Conservation (phyloP, 2,329 filamentous ascomycete species). For the Penicillium sp. region DNA sequence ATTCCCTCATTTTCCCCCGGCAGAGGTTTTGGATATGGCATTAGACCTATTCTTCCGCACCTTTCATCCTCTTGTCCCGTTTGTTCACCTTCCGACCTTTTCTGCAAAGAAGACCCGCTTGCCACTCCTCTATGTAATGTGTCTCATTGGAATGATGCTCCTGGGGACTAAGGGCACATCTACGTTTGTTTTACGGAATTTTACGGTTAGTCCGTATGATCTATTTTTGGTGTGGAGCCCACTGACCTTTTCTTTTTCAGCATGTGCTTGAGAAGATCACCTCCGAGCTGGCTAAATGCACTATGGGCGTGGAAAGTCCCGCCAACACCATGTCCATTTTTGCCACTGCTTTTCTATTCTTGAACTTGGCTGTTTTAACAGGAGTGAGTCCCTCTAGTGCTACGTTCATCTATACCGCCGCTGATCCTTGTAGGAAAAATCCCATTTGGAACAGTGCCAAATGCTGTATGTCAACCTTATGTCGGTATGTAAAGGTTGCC, state of each 20-base stretch:
- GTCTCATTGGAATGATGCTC: conserved; percentile 53
- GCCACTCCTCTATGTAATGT: conserved; percentile 53
- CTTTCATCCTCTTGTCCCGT: conserved; percentile 54
- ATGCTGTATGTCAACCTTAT: conserved; percentile 54
- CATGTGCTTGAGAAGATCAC: conserved; percentile 41
- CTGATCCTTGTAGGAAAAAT: conserved; percentile 34
- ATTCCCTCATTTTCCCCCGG: conserved; percentile 47
- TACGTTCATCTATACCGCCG: neutral
- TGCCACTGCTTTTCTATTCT: conserved; percentile 49
- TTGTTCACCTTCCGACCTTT: conserved; percentile 56
- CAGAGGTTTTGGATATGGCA: conserved; percentile 55
- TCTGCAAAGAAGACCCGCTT: conserved; percentile 49
- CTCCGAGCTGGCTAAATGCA: conserved; percentile 44
- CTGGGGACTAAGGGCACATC: conserved; percentile 53
- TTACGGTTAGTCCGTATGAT: conserved; percentile 32
- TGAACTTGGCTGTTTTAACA: conserved; percentile 52
- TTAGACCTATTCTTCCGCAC: conserved; percentile 56
- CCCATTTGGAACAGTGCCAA: conserved; percentile 49
- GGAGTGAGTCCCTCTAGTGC: conserved; percentile 30
- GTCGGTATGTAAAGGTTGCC: conserved; percentile 28
- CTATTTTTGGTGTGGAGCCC: neutral
- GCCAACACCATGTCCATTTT: conserved; percentile 48
- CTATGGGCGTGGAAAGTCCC: conserved; percentile 41
- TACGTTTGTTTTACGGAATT: conserved; percentile 50
- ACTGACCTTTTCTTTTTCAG: conserved; percentile 14